These are phyloP conservation scores for Mycena maculata DNA, from an alignment of 768 basidiomycete species.

Conservation along the genomic window DNA sequence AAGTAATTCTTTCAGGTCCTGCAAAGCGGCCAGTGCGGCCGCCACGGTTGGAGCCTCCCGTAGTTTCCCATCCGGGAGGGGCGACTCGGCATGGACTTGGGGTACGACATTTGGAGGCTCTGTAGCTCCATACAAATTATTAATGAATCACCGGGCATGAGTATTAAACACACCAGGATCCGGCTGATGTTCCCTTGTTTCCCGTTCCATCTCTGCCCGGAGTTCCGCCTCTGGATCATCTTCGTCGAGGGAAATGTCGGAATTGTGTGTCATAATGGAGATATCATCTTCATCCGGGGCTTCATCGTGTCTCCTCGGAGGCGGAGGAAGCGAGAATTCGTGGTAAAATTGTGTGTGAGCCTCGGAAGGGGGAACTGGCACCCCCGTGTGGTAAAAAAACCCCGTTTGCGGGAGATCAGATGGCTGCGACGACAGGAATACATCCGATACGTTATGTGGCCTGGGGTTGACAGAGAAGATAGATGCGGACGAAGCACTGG, in stretches of 20 bases:
- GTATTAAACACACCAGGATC: neutral
- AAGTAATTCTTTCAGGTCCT: neutral
- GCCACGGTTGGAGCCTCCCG: neutral
- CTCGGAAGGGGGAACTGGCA: too few species aligned
- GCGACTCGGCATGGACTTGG: neutral
- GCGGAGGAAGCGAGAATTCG: neutral
- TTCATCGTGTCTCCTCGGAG: neutral
- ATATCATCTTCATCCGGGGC: constrained; percentile 12
- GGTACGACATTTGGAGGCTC: neutral
- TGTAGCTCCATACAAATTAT: neutral
- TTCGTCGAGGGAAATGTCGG: neutral
- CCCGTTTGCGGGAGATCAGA: too few species aligned
- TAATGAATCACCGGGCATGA: neutral
- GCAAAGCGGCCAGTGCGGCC: neutral
- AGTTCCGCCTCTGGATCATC: neutral
- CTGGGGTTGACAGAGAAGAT: too few species aligned
- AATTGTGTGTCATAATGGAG: neutral
- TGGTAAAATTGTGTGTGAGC: neutral
- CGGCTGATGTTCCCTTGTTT: neutral
- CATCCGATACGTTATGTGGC: too few species aligned
- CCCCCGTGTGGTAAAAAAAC: too few species aligned
- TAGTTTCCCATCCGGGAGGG: constrained; percentile 1
- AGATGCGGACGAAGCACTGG: too few species aligned
- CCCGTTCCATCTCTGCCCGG: neutral
- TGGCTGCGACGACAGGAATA: too few species aligned